Conservation (phyloP, 1,139 yeast species). For the Debaryomycetaceae sp. region DNA sequence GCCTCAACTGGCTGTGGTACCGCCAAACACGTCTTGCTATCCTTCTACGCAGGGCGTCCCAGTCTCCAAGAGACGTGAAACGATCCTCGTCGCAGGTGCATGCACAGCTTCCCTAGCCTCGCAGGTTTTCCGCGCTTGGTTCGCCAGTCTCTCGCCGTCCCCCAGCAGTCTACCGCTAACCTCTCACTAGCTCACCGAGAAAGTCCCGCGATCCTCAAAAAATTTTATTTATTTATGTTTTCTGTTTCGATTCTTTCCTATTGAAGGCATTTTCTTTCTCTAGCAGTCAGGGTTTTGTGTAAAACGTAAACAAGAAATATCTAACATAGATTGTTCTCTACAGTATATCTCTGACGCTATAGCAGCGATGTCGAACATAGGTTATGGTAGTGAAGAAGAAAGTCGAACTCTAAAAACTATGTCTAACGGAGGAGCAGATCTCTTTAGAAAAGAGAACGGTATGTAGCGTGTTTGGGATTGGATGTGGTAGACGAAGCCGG, state of each 20-base stretch:
- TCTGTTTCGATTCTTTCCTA: background rate
- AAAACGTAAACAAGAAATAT: background rate
- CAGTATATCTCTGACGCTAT: background rate
- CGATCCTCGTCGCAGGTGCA: no score
- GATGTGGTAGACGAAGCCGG: background rate
- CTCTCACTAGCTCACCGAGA: no score
- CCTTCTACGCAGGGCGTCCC: no score
- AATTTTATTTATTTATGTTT: background rate
- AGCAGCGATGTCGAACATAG: background rate
- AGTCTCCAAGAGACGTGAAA: no score
- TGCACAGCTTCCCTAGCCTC: no score
- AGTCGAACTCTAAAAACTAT: background rate
- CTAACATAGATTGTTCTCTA: background rate
- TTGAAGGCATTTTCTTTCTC: background rate
- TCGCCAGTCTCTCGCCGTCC: no score
- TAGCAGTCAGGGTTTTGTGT: background rate
- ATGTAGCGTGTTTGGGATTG: conserved; percentile 10
- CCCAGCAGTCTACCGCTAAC: no score
- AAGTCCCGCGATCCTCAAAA: no score
- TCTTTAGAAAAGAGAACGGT: conserved; percentile 29
- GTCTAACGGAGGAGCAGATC: conserved; percentile 8
- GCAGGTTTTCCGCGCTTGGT: no score
- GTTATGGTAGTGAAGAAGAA: background rate
- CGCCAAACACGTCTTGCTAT: no score
- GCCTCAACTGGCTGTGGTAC: no score